phyloP scores from a whole-genome alignment of 2,329 filamentous ascomycete species.

The Alternaria sp. region DNA sequence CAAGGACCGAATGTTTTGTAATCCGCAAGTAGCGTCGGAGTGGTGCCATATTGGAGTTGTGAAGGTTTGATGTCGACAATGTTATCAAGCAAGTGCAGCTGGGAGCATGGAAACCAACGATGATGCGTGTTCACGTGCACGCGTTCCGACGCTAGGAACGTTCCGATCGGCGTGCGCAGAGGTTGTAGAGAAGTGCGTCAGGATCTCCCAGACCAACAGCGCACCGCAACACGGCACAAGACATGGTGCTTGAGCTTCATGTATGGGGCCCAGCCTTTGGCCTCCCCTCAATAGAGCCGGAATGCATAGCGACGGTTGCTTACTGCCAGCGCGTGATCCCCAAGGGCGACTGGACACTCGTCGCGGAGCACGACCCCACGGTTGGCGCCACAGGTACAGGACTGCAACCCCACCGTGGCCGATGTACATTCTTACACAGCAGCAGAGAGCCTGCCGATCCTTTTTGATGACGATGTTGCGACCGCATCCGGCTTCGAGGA shows the following conservation, averaged over 20 bases:
- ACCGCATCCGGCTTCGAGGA: constrained; percentile 67
- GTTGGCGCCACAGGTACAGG: constrained; percentile 66
- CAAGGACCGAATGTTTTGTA: constrained; percentile 91
- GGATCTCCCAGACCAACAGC: background rate
- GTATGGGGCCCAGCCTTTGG: constrained; percentile 90
- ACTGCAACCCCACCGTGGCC: background rate
- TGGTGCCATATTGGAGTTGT: constrained; percentile 70
- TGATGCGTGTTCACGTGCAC: constrained; percentile 31
- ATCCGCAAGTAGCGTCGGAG: constrained; percentile 89
- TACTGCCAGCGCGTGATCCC: constrained; percentile 72
- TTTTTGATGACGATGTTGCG: constrained; percentile 59
- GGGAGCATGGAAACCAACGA: background rate
- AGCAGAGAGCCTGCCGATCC: constrained; percentile 62
- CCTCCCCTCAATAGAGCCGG: constrained; percentile 86
- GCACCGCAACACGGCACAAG: constrained; percentile 1
- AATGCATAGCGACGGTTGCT: constrained; percentile 83
- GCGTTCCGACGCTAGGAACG: constrained; percentile 13
- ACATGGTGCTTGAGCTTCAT: constrained; percentile 73
- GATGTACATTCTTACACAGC: background rate
- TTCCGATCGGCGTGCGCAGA: constrained; percentile 13
- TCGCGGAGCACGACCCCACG: constrained; percentile 64
- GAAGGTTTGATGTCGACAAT: background rate
- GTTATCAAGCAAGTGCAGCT: background rate
- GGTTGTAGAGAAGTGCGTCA: constrained; percentile 1
- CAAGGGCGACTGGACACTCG: constrained; percentile 52